Base-by-base conservation (phyloP, 2,329 filamentous ascomycete genomes). In the Monosporascus sp. region DNA sequence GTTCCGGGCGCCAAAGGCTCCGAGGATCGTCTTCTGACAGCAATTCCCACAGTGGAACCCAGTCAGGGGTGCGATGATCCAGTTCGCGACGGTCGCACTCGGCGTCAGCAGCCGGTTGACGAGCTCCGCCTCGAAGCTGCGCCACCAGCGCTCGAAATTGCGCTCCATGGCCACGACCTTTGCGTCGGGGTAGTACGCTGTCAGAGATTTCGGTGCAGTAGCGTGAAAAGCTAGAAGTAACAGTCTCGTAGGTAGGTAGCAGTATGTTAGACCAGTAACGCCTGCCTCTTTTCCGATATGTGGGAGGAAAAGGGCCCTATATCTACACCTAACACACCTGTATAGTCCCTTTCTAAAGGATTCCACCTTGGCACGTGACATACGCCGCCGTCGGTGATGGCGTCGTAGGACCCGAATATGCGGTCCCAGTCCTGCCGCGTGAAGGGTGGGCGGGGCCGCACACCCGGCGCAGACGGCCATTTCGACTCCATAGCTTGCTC, bases 21-120 rank as follows among this genome's bases (percentile, higher is more conserved):
- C 52, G 15, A 50, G 14, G 8, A 55, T 31, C 14, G 55, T 47
- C 47, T 54, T 55, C 25, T 39, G 31, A 48, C 53, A 53, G 5
- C 51, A 52, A 17, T n/a, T 15, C 2, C 50, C 49, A 11, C 68
- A 66, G 50, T 52, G 67, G 54, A 25, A 46, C 48, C 53, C 70
- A 18, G 71, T 64, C 58, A 58, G 60, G 3, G 61, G 59, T 3
- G 37, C 41, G 3, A 35, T 18, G 17, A 54, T 27, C n/a, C 50
- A 48, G 24, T 46, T 20, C 7, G 53, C 11, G 20, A 53, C 18
- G 24, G 47, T 18, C 9, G 27, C 8, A 8, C 53, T 27, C 14
- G 39, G 49, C 20, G 37, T 35, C 20, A 50, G 56, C 6, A 55
- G 17, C 35, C 70, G 38, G 24, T 63, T 50, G 37, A 55, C 14